Evolutionary conservation across 805 yeast species (phyloP).

Genomic region (Isabelozyma rhagii): DNA sequence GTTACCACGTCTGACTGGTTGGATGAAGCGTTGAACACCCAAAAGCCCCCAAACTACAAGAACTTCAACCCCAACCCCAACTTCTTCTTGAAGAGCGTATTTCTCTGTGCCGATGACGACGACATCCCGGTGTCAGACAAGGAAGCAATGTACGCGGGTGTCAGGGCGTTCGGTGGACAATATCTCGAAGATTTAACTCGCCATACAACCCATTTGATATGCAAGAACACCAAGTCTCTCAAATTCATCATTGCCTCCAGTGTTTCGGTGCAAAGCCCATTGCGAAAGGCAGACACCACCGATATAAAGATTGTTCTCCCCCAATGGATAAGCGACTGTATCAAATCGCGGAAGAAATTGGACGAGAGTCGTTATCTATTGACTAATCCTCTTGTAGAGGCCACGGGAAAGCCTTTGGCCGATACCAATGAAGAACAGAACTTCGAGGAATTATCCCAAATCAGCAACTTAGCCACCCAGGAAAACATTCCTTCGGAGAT

Average conservation of each 20-base stretch:
- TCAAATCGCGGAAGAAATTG: constrained; percentile 47
- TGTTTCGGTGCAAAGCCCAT: constrained; percentile 15
- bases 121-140: constrained; percentile 56
- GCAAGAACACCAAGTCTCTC: constrained; percentile 46
- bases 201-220: constrained; percentile 74
- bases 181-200: constrained; percentile 59
- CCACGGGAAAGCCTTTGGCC: not conserved
- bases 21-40: constrained; percentile 38
- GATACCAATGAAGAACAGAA: not conserved
- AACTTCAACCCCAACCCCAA: constrained; percentile 71
- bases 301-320: constrained; percentile 64
- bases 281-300: constrained; percentile 1
- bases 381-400: constrained; percentile 16
- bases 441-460: not conserved
- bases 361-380: constrained; percentile 54
- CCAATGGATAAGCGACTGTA: constrained; percentile 75
- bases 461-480: not conserved
- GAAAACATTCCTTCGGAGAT: not conserved
- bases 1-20: constrained; percentile 66
- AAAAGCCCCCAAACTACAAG: constrained; percentile 47
- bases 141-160: constrained; percentile 67
- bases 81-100: constrained; percentile 58
- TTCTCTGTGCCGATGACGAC: constrained; percentile 53
- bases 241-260: constrained; percentile 56
- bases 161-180: constrained; percentile 75